Base-by-base conservation (phyloP, 768 basidiomycete genomes). In the Udeniomyces megalosporus region DNA sequence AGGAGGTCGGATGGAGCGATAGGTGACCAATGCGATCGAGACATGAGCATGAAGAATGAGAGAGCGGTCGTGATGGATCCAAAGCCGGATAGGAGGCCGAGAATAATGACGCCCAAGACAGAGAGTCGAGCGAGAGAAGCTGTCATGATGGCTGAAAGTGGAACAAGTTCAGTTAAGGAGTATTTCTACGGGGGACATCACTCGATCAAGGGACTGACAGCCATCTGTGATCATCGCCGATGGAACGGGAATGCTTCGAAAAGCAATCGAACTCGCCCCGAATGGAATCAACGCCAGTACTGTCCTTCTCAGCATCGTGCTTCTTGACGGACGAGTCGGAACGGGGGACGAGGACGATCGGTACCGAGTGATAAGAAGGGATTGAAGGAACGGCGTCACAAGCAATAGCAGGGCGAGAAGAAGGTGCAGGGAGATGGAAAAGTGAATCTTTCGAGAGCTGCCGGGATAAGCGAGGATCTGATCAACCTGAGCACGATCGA, bases 81-180 rank as follows among this genome's bases (percentile, higher is more conserved):
- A n/a, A 65, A 58, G 0, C 88, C 88, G 0, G 87, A 86, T 5
- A 90, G 76, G 2, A 82, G 70, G 5, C 88, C 88, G n/a, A 90
- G 81, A 60, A 88, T 79, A 32, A 83, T 76, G 0, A 84, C 88
- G 2, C 88, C 88, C 24, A 89, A 73, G 22, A 88, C 84, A 22
- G 84, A 80, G 15, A 88, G 77, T 12, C 86, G 80, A 2, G 84
- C 75, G 1, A 83, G 75, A 0, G 79, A 76, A 0, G 80, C 74
- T 10, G 78, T 79, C 28, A 78, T 74, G 2, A 75, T 69, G 58
- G 79, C 77, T 47, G 46, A 0, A n/a, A 26, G 17, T 7, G 0
- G 47, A 29, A 22, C 75, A 70, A 6, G 73, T 69, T 59, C 8
- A 7, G 17, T 10, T 1, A 15, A 62, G 45, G 67, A 68, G 64